Percentiles rank a stretch among this genome's conserved stretches.
Conservation (phyloP, 768 basidiomycete species). For the Rhodotorula graminis region DNA sequence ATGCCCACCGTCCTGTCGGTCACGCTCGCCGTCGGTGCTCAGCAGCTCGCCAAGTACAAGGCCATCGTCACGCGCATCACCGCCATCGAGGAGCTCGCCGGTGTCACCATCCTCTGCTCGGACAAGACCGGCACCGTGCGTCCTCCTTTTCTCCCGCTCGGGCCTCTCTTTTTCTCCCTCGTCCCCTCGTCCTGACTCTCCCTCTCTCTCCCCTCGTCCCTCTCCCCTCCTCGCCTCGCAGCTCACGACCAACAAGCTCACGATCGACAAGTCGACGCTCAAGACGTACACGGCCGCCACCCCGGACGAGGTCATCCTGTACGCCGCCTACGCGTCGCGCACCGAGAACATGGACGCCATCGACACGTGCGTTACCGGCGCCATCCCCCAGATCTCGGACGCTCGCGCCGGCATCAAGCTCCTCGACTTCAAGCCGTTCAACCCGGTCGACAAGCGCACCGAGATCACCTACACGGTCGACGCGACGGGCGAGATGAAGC, state of each 20-base stretch:
- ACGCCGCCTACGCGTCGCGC: conserved; percentile 92
- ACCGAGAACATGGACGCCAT: conserved; percentile 99
- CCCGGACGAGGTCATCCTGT: conserved; percentile 83
- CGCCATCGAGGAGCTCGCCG: conserved; percentile 95
- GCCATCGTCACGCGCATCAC: conserved; percentile 99
- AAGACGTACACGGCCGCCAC: conserved; percentile 79
- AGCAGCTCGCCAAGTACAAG: conserved; percentile 98
- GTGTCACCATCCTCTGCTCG: conserved; percentile 96
- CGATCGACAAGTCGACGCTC: conserved; percentile 88
- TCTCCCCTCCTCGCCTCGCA: conserved; percentile 42
- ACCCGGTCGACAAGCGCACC: conserved; percentile 98
- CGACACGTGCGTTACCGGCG: conserved; percentile 68
- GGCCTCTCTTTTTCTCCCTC: background rate
- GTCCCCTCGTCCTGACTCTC: background rate
- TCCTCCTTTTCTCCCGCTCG: background rate
- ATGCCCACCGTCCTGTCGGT: conserved; percentile 99
- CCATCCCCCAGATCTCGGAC: conserved; percentile 64
- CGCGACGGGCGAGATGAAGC: conserved; percentile 90
- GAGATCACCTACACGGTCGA: conserved; percentile 97
- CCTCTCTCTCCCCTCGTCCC: too few species aligned
- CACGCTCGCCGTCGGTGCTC: conserved; percentile 96
- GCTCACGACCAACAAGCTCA: conserved; percentile 98
- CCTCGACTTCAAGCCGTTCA: conserved; percentile 98
- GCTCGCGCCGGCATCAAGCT: conserved; percentile 92
- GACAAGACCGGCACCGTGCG: conserved; percentile 62